Evolutionary conservation across 176 grass and related monocot species (phyloP), one percentile per base, ranked within the genome.

Genomic region (Leersia perrieri): DNA sequence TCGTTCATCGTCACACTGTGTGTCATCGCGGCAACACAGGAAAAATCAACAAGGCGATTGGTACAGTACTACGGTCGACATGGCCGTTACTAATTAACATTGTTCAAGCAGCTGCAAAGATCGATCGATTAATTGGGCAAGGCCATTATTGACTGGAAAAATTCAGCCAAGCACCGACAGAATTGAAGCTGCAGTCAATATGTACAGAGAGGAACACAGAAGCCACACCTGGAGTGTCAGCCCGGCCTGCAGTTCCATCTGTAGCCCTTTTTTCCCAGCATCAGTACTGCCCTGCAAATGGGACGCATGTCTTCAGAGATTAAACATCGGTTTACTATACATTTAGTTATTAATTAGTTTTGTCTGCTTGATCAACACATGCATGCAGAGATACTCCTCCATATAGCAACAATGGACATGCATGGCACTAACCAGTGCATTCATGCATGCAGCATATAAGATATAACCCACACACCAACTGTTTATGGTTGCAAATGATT

Each of bases 111-210:
- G 9, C 51, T 57, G 16, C 51, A 57, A 9, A n/a, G n/a, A n/a
- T n/a, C n/a, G 51, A 57, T 57, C 51, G 1, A 25, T 1, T 58
- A 58, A 58, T 9, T 58, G n/a, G n/a, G n/a, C n/a, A n/a, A n/a
- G n/a, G n/a, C 1, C 41, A 12, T 6, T 39, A n/a, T 45, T 45
- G 42, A 16, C 20, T 57, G 51, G 23, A 7, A 55, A 51, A 57
- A 57, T 7, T 57, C 51, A 57, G 49, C 1, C 18, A 53, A 20
- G 22, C 75, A 85, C 75, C 40, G 75, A 76, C 73, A 77, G 55
- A 49, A n/a, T n/a, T n/a, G n/a, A n/a, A 61, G 53, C 29, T 61
- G 78, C 78, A 81, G 63, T 77, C 74, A 16, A 78, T 71, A 85
- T 78, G 55, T 51, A 71, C 74, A 78, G 74, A 32, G 55, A 69